Base-by-base conservation (phyloP, 345 rosid genomes). In the Euclidium syriacum region DNA sequence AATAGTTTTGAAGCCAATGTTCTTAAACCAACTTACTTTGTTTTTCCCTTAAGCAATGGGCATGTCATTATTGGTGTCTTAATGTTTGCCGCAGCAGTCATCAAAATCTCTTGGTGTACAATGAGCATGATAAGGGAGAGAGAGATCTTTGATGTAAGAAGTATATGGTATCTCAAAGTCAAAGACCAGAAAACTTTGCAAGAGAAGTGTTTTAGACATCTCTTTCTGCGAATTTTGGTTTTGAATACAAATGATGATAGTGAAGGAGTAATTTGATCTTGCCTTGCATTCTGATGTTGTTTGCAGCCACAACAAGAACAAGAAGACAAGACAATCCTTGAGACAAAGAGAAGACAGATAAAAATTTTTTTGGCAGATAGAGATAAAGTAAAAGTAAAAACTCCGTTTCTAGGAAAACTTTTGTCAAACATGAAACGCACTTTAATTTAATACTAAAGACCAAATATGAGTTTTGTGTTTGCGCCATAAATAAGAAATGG, bases 51-150 rank as follows among this genome's bases (percentile, higher is more conserved):
- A 30, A 51, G 73, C 71, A 94, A 75, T 23, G 99, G 99, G 76
- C 97, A 90, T 12, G 92, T 87, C 96, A 94, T 87, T 29, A 94
- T 79, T 22, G 99, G 99, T 62, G 97, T 87, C 78, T 76, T 85
- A 53, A 94, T 87, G 53, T 87, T 78, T 61, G 18, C 71, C 4
- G 99, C 78, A 65, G 99, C 99, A 29, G 86, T 81, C 90, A 86
- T 94, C 79, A 94, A 69, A 64, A 94, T 94, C 79, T 94, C 99
- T 74, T 94, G 97, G n/a, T n/a, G n/a, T n/a, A n/a, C n/a, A n/a
- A n/a, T n/a, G n/a, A n/a, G n/a, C n/a, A n/a, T n/a, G n/a, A n/a
- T n/a, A n/a, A n/a, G n/a, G n/a, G n/a, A n/a, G n/a, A n/a, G n/a
- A n/a, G n/a, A n/a, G n/a, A n/a, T n/a, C n/a, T n/a, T n/a, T n/a